Base-by-base conservation (phyloP, 257 asterid species). In the Solanum etuberosum region DNA sequence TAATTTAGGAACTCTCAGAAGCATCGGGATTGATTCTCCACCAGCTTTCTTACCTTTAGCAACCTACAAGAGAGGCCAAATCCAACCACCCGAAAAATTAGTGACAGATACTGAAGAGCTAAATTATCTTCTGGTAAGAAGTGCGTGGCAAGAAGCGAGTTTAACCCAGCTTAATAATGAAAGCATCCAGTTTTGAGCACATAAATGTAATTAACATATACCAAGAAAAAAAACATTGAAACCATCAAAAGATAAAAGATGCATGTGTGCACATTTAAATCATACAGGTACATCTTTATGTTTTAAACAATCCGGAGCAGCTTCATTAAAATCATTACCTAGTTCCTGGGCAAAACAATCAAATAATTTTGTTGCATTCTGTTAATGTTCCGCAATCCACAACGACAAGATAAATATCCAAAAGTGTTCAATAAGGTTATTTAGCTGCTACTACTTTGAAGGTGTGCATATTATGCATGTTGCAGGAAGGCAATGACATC, bases 21-120 rank as follows among this genome's bases (percentile, higher is more conserved):
- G 99, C 99, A 97, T 95, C 71, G 99, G 99, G 85, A 97, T 96
- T 31, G 99, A 95, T 92, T 97, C 99, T 91, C 99, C 99, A 87
- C 99, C 96, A 87, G 94, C 91, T 57, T 93, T 93, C 82, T 93
- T 95, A 89, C 99, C 99, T 88, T 91, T 91, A 88, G 99, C 99
- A 89, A 97, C 99, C 99, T 97, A 88, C 88, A 90, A 32, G 85
- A 38, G 86, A 72, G 65, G 84, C 63, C 87, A 68, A 83, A 78
- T n/a, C 76, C 78, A 21, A 65, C 38, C 54, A 43, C 21, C 4
- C 63, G 15, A 31, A 42, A 38, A 70, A 32, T 63, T 48, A 81
- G 51, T 7, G 61, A 37, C 83, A 23, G 59, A 86, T 40, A 67
- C 31, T 32, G 40, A 65, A 67, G 70, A 32, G 42, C 18, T 65